Conservation (phyloP, 1,284 basidiomycete genomes). For the Trichosporon ovoides region DNA sequence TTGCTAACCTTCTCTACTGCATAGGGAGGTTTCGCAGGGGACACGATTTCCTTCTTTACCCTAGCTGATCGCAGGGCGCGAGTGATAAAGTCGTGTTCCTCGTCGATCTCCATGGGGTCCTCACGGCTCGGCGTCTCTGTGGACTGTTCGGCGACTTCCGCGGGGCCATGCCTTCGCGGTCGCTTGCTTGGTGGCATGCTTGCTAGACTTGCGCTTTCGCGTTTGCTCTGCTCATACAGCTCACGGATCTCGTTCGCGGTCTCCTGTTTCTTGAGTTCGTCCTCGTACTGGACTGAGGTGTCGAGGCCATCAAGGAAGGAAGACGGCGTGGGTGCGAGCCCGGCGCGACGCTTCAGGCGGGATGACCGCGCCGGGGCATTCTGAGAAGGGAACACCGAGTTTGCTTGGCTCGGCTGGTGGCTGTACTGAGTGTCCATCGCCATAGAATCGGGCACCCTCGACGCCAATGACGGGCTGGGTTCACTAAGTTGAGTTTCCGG, state of each 20-base stretch:
- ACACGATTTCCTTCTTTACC: neutral
- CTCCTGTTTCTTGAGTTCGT: slow-evolving; percentile 26
- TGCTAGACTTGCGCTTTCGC: slow-evolving; percentile 9
- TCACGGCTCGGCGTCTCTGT: neutral
- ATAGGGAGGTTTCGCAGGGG: neutral
- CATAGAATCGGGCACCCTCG: slow-evolving; percentile 19
- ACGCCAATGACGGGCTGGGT: neutral
- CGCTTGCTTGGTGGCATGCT: neutral
- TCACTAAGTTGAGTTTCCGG: slow-evolving; percentile 15
- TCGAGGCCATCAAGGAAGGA: slow-evolving; percentile 20
- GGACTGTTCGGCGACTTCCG: neutral
- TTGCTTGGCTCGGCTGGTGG: neutral
- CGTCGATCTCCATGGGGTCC: slow-evolving; percentile 32
- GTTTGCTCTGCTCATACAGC: slow-evolving; percentile 34
- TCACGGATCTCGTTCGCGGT: slow-evolving; percentile 29
- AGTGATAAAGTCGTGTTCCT: slow-evolving; percentile 21
- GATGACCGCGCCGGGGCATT: neutral
- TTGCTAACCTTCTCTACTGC: neutral
- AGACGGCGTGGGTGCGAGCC: slow-evolving; percentile 15
- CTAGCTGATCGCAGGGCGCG: slow-evolving; percentile 5
- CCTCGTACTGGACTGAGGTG: slow-evolving; percentile 21
- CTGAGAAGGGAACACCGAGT: neutral
- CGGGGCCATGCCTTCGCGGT: neutral
- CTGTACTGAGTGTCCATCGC: slow-evolving; percentile 11
- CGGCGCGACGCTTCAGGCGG: slow-evolving; percentile 25